Conservation (phyloP, 176 grass and related monocot species). For the Tillandsia leiboldiana region DNA sequence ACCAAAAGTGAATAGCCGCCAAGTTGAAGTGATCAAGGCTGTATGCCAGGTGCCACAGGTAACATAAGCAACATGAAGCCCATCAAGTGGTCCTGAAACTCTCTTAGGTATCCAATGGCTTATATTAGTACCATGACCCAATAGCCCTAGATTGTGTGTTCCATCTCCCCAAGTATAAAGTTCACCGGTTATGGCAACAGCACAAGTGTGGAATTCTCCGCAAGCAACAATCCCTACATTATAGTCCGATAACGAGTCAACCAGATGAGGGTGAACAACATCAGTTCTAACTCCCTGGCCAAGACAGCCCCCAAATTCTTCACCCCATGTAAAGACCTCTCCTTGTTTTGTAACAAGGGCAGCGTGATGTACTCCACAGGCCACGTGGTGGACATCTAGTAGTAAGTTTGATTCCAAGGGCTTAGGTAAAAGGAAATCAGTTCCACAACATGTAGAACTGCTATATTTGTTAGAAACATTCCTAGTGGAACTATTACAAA, state of each 20-base stretch:
- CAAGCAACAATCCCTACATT: conserved; percentile 62
- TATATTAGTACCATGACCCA: conserved; percentile 69
- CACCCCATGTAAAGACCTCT: conserved; percentile 98
- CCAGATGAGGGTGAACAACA: conserved; percentile 38
- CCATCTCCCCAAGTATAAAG: conserved; percentile 97
- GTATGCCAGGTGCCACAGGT: conserved; percentile 98
- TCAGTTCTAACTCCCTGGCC: conserved; percentile 73
- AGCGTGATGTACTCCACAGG: conserved; percentile 76
- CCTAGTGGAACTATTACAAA: conserved; percentile 47
- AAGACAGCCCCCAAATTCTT: conserved; percentile 85
- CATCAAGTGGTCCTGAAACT: conserved; percentile 67
- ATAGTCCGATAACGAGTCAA: conserved; percentile 49
- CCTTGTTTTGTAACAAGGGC: conserved; percentile 84
- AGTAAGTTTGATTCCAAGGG: conserved; percentile 75
- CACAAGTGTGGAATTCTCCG: conserved; percentile 96
- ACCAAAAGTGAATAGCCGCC: conserved; percentile 85
- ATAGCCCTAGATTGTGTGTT: conserved; percentile 66
- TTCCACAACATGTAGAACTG: conserved; percentile 30
- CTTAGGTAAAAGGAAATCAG: conserved; percentile 72
- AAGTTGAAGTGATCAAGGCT: conserved; percentile 64
- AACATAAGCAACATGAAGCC: conserved; percentile 60
- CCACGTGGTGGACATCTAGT: conserved; percentile 70
- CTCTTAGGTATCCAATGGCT: conserved; percentile 99
- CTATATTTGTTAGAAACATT: conserved; percentile 29
- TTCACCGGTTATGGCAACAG: conserved; percentile 66